Percentiles rank a stretch among this genome's conserved stretches.
Conservation (phyloP, 1,284 basidiomycete species). For the Ganoderma sp. region DNA sequence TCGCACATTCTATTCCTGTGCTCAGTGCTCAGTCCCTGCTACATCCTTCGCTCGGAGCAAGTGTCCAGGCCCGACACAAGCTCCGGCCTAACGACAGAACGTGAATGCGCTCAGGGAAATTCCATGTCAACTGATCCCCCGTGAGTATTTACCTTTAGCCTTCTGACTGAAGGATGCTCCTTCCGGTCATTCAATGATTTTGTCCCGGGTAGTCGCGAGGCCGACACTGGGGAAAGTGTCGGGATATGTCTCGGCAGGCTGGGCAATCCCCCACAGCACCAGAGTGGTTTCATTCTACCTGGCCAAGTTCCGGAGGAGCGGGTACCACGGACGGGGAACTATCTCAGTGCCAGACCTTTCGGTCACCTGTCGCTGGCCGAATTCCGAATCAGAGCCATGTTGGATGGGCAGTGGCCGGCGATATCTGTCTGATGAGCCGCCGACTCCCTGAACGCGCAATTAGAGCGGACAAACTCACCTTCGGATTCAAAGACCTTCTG, state of each 20-base stretch:
- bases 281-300: not conserved
- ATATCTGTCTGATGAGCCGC: not conserved
- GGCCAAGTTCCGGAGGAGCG: not conserved
- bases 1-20: not conserved
- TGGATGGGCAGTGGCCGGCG: not conserved
- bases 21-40: not conserved
- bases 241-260: not conserved
- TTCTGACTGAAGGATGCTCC: conserved; percentile 22
- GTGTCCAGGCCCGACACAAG: not conserved
- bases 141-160: conserved; percentile 30
- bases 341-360: too few relatives aligned
- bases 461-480: not conserved
- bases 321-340: not conserved
- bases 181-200: conserved; percentile 5
- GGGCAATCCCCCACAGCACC: not conserved
- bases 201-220: not conserved
- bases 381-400: not conserved
- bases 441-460: not conserved
- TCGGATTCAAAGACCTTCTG: not conserved
- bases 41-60: conserved; percentile 1
- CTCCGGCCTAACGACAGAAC: not conserved
- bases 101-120: conserved; percentile 13
- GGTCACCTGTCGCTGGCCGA: not conserved
- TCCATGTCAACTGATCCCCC: conserved; percentile 29
- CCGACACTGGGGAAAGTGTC: not conserved